A percentile compares a stretch with the other conserved stretches of the same genome.
These are phyloP conservation scores for Annulohypoxylon moriforme DNA, from an alignment of 495 filamentous ascomycete genomes.

Conservation along the genomic window DNA sequence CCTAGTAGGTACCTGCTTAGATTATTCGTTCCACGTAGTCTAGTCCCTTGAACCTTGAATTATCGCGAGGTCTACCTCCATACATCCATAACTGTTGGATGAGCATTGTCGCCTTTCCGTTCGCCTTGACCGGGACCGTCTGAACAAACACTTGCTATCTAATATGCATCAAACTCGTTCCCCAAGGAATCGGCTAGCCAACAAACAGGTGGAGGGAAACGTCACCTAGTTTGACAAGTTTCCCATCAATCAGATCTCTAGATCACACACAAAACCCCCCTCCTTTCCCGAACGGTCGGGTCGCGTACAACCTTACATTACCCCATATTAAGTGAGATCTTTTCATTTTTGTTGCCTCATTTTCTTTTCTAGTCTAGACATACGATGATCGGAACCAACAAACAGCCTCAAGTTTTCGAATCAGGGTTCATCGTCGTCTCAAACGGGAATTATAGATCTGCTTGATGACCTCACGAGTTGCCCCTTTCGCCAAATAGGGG, in stretches of 20 bases:
- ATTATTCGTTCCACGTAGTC: background rate
- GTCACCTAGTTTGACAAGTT: conserved; percentile 22
- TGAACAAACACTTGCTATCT: conserved; percentile 13
- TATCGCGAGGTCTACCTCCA: background rate
- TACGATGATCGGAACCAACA: conserved; percentile 1
- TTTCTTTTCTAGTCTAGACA: conserved; percentile 20
- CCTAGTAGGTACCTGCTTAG: background rate
- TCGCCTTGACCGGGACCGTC: background rate
- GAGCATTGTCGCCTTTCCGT: background rate
- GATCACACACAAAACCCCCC: conserved; percentile 36
- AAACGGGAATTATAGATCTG: conserved; percentile 4
- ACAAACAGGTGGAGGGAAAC: conserved; percentile 17
- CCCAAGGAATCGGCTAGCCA: conserved; percentile 12
- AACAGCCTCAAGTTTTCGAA: background rate
- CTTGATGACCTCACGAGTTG: conserved; percentile 35
- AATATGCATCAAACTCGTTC: conserved; percentile 7
- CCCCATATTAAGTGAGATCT: conserved; percentile 40
- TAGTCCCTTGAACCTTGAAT: background rate
- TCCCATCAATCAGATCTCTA: conserved; percentile 42
- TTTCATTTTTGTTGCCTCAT: conserved; percentile 16
- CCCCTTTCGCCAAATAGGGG: conserved; percentile 20
- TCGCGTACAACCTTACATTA: conserved; percentile 45
- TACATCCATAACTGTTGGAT: background rate
- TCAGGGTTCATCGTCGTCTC: background rate
- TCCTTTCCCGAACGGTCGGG: conserved; percentile 42